Percentiles rank a stretch among this genome's conserved stretches.
These are phyloP conservation scores for Diaporthe sp. DNA, from an alignment of 2,329 filamentous ascomycete genomes.

Conservation along the genomic window DNA sequence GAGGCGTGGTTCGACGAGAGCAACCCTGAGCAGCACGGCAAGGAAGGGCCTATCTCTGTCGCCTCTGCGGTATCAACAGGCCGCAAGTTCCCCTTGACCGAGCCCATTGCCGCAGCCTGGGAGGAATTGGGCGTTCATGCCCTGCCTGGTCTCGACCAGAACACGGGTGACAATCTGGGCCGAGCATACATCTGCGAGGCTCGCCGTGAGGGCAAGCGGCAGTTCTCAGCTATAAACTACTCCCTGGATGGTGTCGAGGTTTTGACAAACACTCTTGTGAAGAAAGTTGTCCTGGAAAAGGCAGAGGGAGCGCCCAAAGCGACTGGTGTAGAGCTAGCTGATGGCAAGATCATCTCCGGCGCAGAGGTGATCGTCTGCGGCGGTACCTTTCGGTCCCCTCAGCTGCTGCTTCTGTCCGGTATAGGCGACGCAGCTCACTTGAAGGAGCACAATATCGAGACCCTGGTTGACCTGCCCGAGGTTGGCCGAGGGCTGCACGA, in stretches of 20 bases:
- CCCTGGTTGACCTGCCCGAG: slow-evolving; percentile 49
- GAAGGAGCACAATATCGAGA: slow-evolving; percentile 45
- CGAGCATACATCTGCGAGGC: slow-evolving; percentile 50
- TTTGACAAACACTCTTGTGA: slow-evolving; percentile 46
- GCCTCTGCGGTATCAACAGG: slow-evolving; percentile 44
- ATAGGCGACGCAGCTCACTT: slow-evolving; percentile 50
- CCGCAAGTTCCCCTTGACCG: slow-evolving; percentile 52
- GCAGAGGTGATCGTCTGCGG: slow-evolving; percentile 51
- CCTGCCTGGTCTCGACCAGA: slow-evolving; percentile 45
- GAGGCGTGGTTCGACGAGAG: slow-evolving; percentile 47
- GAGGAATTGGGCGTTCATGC: slow-evolving; percentile 47
- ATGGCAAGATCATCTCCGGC: slow-evolving; percentile 23
- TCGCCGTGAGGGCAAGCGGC: slow-evolving; percentile 47
- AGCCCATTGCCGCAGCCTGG: slow-evolving; percentile 50
- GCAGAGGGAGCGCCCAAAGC: slow-evolving; percentile 42
- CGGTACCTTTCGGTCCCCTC: slow-evolving; percentile 50
- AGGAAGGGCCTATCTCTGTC: slow-evolving; percentile 47
- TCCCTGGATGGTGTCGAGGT: slow-evolving; percentile 46
- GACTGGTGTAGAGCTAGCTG: slow-evolving; percentile 45
- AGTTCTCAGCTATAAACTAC: slow-evolving; percentile 49
- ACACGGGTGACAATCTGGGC: slow-evolving; percentile 49
- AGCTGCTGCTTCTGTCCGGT: slow-evolving; percentile 52
- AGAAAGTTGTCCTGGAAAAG: slow-evolving; percentile 44
- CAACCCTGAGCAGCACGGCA: slow-evolving; percentile 47
- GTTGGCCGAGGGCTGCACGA: slow-evolving; percentile 52